phyloP scores from a whole-genome alignment of 208 protist genomes.

The Trypanosoma cruzi region DNA sequence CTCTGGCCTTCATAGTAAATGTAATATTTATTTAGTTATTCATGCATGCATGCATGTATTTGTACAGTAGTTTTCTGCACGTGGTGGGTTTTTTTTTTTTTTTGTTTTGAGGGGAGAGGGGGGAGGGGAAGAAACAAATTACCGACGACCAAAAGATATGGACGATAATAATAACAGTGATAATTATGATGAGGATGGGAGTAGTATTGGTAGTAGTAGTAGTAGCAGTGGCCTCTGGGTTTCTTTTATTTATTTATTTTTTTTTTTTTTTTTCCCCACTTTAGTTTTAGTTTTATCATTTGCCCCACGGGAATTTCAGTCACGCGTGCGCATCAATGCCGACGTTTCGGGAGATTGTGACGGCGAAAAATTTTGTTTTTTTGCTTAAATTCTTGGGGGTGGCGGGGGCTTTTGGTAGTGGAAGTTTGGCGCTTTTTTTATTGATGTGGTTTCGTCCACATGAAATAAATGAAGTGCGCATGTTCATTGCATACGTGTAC shows the following conservation, averaged over 20 bases:
- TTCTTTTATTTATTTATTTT: neutral
- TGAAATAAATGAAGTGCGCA: conserved; percentile 29
- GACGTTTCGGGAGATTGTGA: conserved; percentile 6
- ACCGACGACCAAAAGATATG: no score
- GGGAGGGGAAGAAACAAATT: neutral
- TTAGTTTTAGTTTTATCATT: neutral
- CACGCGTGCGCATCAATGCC: neutral
- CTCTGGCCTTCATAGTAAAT: no score
- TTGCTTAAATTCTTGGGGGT: conserved; percentile 47
- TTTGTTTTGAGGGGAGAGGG: neutral
- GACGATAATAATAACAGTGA: no score
- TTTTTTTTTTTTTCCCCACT: neutral
- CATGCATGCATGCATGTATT: conserved; percentile 8
- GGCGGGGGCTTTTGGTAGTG: conserved; percentile 51
- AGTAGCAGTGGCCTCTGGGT: no score
- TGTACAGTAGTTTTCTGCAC: neutral
- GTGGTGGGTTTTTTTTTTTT: no score
- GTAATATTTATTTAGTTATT: no score
- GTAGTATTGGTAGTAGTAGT: no score
- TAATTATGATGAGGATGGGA: no score
- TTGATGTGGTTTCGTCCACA: conserved; percentile 38
- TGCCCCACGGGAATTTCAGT: neutral
- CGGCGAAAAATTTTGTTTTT: neutral
- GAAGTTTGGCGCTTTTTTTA: conserved; percentile 53
- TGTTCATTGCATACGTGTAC: conserved; percentile 51